A percentile compares a stretch with the other conserved stretches of the same genome.
Conservation (phyloP, 164 flowering plant species). For the Stephania yunnanensis region DNA sequence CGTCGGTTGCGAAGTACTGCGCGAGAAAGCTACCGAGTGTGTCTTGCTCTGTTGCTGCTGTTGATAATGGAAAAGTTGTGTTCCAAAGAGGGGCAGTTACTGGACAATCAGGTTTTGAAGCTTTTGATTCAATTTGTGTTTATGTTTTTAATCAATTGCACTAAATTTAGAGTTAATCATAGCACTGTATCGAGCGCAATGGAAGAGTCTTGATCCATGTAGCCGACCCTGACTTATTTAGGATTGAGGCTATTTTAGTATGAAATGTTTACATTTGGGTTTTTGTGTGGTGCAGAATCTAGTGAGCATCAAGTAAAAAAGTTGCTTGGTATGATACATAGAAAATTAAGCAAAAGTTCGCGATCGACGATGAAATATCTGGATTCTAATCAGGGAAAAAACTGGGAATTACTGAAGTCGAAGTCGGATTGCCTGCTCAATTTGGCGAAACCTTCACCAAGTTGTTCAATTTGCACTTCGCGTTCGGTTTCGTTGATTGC, state of each 20-base stretch:
- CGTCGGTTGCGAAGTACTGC: slow-evolving; percentile 76
- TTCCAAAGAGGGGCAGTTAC: slow-evolving; percentile 40
- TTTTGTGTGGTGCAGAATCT: slow-evolving; percentile 20
- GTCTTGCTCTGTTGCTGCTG: slow-evolving; percentile 60
- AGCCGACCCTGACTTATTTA: too few relatives aligned
- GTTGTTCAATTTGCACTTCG: slow-evolving; percentile 50
- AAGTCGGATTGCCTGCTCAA: not conserved
- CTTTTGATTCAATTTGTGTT: not conserved
- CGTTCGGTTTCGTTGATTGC: slow-evolving; percentile 7
- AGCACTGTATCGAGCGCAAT: too few relatives aligned
- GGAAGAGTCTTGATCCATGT: too few relatives aligned
- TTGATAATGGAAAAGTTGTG: slow-evolving; percentile 75
- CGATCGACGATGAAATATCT: slow-evolving; percentile 21
- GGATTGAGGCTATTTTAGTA: not conserved
- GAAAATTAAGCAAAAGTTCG: slow-evolving; percentile 35
- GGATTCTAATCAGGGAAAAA: not conserved
- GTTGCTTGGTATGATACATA: slow-evolving; percentile 36
- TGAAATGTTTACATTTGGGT: not conserved
- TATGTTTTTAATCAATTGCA: not conserved
- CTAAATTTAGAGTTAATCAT: too few relatives aligned
- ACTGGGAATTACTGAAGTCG: slow-evolving; percentile 1
- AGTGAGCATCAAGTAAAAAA: slow-evolving; percentile 25
- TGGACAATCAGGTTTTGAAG: slow-evolving; percentile 26
- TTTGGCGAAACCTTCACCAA: slow-evolving; percentile 16
- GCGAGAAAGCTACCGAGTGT: slow-evolving; percentile 60